These are phyloP conservation scores for Diddensiella santjacobensis DNA, from an alignment of 805 yeast species.

Conservation along the genomic window DNA sequence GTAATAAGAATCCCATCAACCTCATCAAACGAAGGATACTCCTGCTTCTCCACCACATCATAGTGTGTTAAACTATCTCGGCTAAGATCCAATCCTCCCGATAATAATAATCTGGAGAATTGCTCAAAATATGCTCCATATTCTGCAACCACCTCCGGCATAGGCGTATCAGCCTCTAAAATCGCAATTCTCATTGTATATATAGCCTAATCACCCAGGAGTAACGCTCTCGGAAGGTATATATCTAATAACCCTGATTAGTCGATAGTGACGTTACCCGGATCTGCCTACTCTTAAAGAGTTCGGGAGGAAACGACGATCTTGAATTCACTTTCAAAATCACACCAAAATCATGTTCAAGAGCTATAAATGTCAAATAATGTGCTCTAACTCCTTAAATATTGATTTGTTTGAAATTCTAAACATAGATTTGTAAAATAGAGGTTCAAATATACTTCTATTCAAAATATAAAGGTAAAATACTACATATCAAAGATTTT, in stretches of 20 bases:
- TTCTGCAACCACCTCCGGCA: slow-evolving; percentile 23
- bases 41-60: slow-evolving; percentile 30
- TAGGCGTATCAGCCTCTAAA: slow-evolving; percentile 35
- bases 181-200: slow-evolving; percentile 27
- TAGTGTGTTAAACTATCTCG: slow-evolving; percentile 19
- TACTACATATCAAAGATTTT: too few species aligned
- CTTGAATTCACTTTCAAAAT: too few species aligned
- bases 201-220: not conserved
- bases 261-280: not conserved
- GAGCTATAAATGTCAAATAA: too few species aligned
- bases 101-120: slow-evolving; percentile 27
- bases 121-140: slow-evolving; percentile 35
- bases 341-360: too few species aligned
- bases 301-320: too few species aligned
- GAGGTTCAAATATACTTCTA: too few species aligned
- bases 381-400: too few species aligned
- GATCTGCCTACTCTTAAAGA: not conserved
- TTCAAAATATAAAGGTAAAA: too few species aligned
- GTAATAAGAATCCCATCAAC: slow-evolving; percentile 36
- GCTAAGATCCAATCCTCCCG: slow-evolving; percentile 26
- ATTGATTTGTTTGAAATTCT: too few species aligned
- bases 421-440: too few species aligned
- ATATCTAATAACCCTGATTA: too few species aligned
- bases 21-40: slow-evolving; percentile 27
- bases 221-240: too few species aligned